Percentiles rank a stretch among this genome's conserved stretches.
Conservation (phyloP, 805 yeast species). For the Saccharomycopsis sp. region DNA sequence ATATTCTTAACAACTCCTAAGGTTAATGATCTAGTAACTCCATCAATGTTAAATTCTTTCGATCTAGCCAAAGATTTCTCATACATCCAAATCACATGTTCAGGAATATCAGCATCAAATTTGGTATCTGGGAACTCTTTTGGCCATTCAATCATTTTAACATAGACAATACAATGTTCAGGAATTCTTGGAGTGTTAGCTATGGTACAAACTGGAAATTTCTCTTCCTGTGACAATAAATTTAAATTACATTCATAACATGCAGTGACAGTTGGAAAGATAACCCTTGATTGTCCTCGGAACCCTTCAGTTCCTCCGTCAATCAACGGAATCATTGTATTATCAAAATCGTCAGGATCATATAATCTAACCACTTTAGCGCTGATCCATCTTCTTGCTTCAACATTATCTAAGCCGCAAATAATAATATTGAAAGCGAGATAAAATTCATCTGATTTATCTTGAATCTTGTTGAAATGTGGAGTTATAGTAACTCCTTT, state of each 20-base stretch:
- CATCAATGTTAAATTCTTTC: conserved; percentile 54
- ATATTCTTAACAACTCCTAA: conserved; percentile 88
- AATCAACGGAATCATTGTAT: conserved; percentile 54
- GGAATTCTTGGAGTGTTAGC: conserved; percentile 92
- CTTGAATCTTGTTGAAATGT: conserved; percentile 58
- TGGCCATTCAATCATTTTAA: conserved; percentile 71
- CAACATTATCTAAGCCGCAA: conserved; percentile 85
- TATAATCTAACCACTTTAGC: conserved; percentile 58
- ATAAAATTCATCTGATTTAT: conserved; percentile 56
- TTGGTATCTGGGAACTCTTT: conserved; percentile 35
- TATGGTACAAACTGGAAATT: conserved; percentile 88
- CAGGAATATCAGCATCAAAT: conserved; percentile 64
- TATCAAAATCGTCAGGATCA: conserved; percentile 39
- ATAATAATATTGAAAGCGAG: conserved; percentile 62
- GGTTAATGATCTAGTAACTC: conserved; percentile 64
- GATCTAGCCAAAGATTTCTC: conserved; percentile 55
- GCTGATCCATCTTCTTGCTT: conserved; percentile 89
- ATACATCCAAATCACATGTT: conserved; percentile 59
- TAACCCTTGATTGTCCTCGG: conserved; percentile 83
- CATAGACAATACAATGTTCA: conserved; percentile 93
- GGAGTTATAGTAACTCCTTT: conserved; percentile 45
- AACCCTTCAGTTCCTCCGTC: conserved; percentile 98
- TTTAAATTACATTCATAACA: conserved; percentile 91
- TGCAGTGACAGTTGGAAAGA: conserved; percentile 76
- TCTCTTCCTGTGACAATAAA: conserved; percentile 54